A percentile compares a stretch with the other conserved stretches of the same genome.
Conservation (phyloP, 345 rosid genomes). For the Excoecaria cochinchinensis region DNA sequence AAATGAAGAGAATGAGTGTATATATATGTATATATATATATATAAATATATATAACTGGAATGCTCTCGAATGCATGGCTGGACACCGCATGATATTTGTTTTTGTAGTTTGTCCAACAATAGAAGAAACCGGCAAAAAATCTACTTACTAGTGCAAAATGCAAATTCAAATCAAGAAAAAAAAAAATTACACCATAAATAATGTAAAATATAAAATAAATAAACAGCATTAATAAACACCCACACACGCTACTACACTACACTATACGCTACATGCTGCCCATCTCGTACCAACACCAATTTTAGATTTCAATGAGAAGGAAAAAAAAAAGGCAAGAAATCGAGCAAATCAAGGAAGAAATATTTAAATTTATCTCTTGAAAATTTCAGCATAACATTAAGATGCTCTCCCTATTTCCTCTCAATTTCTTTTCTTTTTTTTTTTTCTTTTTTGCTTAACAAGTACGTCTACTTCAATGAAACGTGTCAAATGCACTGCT, state of each 20-base stretch:
- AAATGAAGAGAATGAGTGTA: background rate
- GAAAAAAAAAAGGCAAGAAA: slow-evolving; percentile 3
- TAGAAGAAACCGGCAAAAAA: slow-evolving; percentile 19
- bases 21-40: background rate
- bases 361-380: slow-evolving; percentile 23
- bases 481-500: slow-evolving; percentile 24
- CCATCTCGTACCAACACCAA: slow-evolving; percentile 15
- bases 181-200: background rate
- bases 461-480: slow-evolving; percentile 27
- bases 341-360: slow-evolving; percentile 8
- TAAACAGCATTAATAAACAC: slow-evolving; percentile 1
- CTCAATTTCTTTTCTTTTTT: background rate
- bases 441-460: background rate
- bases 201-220: background rate
- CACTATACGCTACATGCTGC: slow-evolving; percentile 10
- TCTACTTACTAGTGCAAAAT: slow-evolving; percentile 18
- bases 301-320: slow-evolving; percentile 10
- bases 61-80: background rate
- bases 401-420: background rate
- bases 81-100: background rate
- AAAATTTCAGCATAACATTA: slow-evolving; percentile 20
- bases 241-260: slow-evolving; percentile 9
- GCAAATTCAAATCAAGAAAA: slow-evolving; percentile 16
- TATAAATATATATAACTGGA: slow-evolving; percentile 12
- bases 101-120: background rate